Percentiles rank a stretch among this genome's conserved stretches.
These are phyloP conservation scores for Cnidoscolus chayamansa DNA, from an alignment of 441 rosid species.

Conservation along the genomic window DNA sequence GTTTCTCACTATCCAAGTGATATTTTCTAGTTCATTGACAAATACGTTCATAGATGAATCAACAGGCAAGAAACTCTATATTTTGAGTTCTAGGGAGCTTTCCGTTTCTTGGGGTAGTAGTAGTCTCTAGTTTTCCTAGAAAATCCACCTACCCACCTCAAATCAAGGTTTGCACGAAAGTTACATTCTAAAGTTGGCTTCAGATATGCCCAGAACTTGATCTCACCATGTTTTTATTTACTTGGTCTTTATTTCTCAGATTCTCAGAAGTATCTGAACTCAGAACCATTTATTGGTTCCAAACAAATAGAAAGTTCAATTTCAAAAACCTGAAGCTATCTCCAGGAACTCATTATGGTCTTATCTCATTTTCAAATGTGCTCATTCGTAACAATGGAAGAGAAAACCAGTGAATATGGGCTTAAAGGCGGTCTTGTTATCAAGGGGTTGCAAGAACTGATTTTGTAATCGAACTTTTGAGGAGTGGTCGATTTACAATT, in stretches of 20 bases:
- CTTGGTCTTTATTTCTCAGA: conserved; percentile 20
- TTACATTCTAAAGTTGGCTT: no score
- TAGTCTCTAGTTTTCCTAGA: conserved; percentile 54
- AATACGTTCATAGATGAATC: conserved; percentile 44
- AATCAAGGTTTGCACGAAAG: conserved; percentile 33
- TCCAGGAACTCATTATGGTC: conserved; percentile 31
- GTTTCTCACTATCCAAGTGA: neutral
- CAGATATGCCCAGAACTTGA: neutral
- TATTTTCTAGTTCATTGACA: neutral
- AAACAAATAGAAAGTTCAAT: conserved; percentile 37
- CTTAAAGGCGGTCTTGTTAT: conserved; percentile 28
- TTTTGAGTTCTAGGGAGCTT: conserved; percentile 53
- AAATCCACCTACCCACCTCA: conserved; percentile 25
- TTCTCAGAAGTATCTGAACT: conserved; percentile 46
- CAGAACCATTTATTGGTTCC: conserved; percentile 49
- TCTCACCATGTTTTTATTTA: neutral
- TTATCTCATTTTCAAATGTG: conserved; percentile 37
- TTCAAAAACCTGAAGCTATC: conserved; percentile 34
- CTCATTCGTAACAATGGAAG: conserved; percentile 16
- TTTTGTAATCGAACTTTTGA: no score
- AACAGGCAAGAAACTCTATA: conserved; percentile 35
- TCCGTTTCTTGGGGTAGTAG: conserved; percentile 40
- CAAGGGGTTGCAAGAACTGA: no score
- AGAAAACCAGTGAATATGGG: conserved; percentile 33
- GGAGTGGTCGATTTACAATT: neutral